phyloP scores from a whole-genome alignment of 768 basidiomycete genomes.

The Podaxis sp. region DNA sequence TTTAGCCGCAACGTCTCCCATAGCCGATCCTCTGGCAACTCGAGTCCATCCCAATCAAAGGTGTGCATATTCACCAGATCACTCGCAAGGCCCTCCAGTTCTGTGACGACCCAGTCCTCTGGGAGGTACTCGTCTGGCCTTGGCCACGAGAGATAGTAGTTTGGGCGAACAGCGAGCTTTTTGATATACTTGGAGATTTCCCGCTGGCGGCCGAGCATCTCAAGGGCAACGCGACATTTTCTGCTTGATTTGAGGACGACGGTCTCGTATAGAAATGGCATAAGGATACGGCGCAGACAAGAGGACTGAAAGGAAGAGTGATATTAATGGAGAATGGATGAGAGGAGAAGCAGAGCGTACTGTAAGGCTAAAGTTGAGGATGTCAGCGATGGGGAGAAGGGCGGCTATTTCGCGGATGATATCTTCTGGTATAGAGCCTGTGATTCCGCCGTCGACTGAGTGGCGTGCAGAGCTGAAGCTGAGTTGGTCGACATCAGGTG shows the following conservation, averaged over 20 bases:
- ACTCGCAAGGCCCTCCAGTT: conserved; percentile 29
- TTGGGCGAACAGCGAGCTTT: conserved; percentile 42
- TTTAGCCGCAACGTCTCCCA: conserved; percentile 36
- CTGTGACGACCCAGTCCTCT: conserved; percentile 37
- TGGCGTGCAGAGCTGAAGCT: neutral
- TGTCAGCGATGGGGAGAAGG: conserved; percentile 29
- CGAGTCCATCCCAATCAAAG: conserved; percentile 51
- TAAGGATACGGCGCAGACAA: conserved; percentile 25
- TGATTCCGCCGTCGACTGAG: neutral
- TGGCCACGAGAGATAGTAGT: conserved; percentile 51
- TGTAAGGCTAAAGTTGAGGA: conserved; percentile 37
- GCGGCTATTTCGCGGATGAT: conserved; percentile 35
- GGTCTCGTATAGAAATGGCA: conserved; percentile 39
- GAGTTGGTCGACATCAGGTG: neutral
- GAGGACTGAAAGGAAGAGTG: conserved; percentile 21
- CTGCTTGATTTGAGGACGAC: conserved; percentile 40
- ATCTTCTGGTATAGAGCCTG: conserved; percentile 33
- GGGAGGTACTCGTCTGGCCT: conserved; percentile 33
- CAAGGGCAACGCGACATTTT: conserved; percentile 31
- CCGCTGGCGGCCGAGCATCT: conserved; percentile 28
- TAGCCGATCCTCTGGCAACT: conserved; percentile 36
- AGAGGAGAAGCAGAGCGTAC: conserved; percentile 23
- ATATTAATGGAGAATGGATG: conserved; percentile 5
- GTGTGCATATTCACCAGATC: conserved; percentile 31
- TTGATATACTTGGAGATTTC: conserved; percentile 35